Evolutionary conservation across 179 eudicot species (phyloP), one percentile per base, ranked within the genome.

Genomic region (Nepenthes alata): DNA sequence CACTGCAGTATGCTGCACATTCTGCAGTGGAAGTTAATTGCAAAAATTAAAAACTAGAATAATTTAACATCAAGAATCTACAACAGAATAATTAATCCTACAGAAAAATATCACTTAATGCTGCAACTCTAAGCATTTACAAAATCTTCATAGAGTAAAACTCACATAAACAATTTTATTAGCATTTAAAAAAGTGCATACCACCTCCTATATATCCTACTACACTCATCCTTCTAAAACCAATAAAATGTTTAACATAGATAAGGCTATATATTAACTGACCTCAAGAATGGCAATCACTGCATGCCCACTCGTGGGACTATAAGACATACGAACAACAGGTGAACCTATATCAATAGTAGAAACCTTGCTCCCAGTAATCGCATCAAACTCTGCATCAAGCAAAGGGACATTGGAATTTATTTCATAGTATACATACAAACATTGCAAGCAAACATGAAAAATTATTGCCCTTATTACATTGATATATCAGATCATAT

Each of bases 211-310:
- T 25, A 25, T 25, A 25, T 25, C 25, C 25, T 52, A 12, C 14
- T 2, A 12, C 16, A 6, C 15, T 16, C n/a, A 52, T 16, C 10
- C 25, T 25, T 16, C 38, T 3, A 56, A 7, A 7, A 35, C 8
- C 6, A 16, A 56, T 41, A 11, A 44, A 38, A 37, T 38, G 0
- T 14, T 36, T 39, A 3, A 51, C 37, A 44, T 3, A 15, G 51
- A 12, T 7, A 55, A 37, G 58, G 50, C 9, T 2, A 57, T 35
- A 16, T 37, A 16, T 11, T 15, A 53, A 58, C 83, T 55, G 60
- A 91, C 98, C 98, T 91, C 89, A 37, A 91, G 96, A 36, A 91
- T 82, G 54, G 98, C 98, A 71, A 91, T 65, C 49, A 91, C 80
- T 3, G 83, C 73, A 72, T 91, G 95, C 5, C 82, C 91, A 70